phyloP scores from a whole-genome alignment of 2,329 filamentous ascomycete species.

The Cordyceps javanica region DNA sequence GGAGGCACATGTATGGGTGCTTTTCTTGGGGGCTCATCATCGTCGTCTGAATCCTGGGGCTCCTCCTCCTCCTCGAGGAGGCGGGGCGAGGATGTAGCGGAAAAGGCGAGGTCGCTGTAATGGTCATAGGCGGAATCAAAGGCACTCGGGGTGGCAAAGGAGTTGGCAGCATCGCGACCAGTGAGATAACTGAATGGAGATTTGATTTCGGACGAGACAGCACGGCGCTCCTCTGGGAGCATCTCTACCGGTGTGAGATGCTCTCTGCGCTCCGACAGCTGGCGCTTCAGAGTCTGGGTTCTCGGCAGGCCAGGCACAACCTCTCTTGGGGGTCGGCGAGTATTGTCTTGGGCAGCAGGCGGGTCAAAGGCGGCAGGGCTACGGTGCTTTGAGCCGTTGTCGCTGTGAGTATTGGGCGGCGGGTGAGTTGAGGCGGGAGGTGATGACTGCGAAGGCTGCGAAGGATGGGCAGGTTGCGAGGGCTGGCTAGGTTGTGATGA shows the following conservation, averaged over 20 bases:
- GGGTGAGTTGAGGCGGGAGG: not conserved
- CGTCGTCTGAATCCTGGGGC: slow-evolving; percentile 18
- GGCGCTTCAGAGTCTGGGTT: slow-evolving; percentile 72
- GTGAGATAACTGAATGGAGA: not conserved
- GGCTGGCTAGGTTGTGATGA: not conserved
- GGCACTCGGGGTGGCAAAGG: slow-evolving; percentile 4
- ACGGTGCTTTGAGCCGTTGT: slow-evolving; percentile 16
- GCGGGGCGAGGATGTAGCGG: not conserved
- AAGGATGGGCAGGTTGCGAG: not conserved
- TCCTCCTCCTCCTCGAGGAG: slow-evolving; percentile 5
- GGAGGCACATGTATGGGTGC: not conserved
- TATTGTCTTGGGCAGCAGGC: not conserved
- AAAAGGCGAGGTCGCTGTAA: slow-evolving; percentile 6
- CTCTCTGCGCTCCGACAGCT: slow-evolving; percentile 73
- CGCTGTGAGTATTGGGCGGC: slow-evolving; percentile 31
- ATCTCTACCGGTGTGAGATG: slow-evolving; percentile 62
- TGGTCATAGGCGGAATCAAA: not conserved
- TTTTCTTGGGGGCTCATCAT: slow-evolving; percentile 28
- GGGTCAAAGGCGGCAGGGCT: slow-evolving; percentile 1
- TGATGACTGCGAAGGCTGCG: not conserved
- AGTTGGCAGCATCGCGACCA: not conserved
- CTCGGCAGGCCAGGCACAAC: slow-evolving; percentile 76
- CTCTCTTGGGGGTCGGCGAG: slow-evolving; percentile 27
- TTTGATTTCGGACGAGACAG: slow-evolving; percentile 54
- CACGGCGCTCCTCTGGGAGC: slow-evolving; percentile 61